Evolutionary conservation across 768 basidiomycete genomes (phyloP), one percentile per base, ranked within the genome.

Genomic region (Termitomyces sp.): DNA sequence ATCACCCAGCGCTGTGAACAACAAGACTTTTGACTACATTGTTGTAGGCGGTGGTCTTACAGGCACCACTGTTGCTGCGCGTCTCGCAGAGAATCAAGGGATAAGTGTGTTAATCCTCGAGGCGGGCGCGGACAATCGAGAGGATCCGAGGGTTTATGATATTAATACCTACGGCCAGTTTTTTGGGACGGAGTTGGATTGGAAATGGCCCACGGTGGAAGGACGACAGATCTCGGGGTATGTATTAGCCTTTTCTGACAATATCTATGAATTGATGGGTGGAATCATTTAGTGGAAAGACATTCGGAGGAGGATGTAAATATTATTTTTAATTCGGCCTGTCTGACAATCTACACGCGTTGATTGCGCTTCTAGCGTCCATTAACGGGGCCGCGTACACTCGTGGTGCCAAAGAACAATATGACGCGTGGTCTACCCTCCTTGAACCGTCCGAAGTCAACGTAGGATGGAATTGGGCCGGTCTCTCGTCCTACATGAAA

Each of bases 381-480:
- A 79, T 83, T 57, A 83, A 83, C 62, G 82, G 81, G 10, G 81
- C 71, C 12, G 68, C 74, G 8, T 83, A 77, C 66, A 80, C 78
- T 14, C 75, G 81, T 12, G 82, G 79, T 2, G 64, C 75, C 10
- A 71, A 72, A 25, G 77, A 74, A 2, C 80, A 83, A 63, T 81
- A 83, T 50, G 80, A 83, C 60, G 69, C 78, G 0, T 77, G 76
- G 76, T 69, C 72, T 10, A 69, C 66, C 1, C 70, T 81, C 1
- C 70, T 81, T 0, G 75, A 75, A 57, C 63, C 73, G 0, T 72
- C 75, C 5, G 81, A 81, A 63, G 74, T 75, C 0, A 71, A 68
- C 54, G 76, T 76, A 8, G 81, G 80, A 12, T 82, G 81, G 81
- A 78, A 82, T 58, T 82, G 80, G 81, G 64, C 71, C n/a, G 75